Evolutionary conservation across 2,329 filamentous ascomycete genomes (phyloP), one percentile per base, ranked within the genome.

Genomic region (Chrysosporium keratinophilum): DNA sequence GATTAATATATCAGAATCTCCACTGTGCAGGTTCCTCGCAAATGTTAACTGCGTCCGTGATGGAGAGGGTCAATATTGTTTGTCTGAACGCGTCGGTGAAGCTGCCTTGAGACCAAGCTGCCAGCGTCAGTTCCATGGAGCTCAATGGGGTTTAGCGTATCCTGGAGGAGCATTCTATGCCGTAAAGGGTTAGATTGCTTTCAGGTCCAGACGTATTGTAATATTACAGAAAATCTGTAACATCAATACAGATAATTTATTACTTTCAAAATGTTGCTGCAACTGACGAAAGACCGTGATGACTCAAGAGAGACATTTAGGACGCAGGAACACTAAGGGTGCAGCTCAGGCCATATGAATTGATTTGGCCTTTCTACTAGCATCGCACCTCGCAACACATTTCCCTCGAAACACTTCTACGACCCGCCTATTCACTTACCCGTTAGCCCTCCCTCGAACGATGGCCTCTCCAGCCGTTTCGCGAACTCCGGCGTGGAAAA

Each of bases 401-500:
- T n/a, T 12, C 11, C 11, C n/a, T 37, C 35, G 35, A 12, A 37
- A 37, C 11, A 37, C n/a, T 12, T 34, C 35, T 12, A 12, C 41
- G 3, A 23, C 4, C 20, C 14, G 6, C 5, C 23, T 3, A 47
- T 47, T 34, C 33, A 15, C 11, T 17, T n/a, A 33, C 23, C 31
- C 5, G n/a, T 5, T 35, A 15, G 23, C 14, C 28, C 19, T 3
- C 10, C 31, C 44, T 47, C 31, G 33, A 34, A 45, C 15, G 19
- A 52, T 52, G 41, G 14, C 50, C n/a, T 37, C 50, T 19, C 31
- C 34, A 48, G 42, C 35, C 42, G 34, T 35, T 35, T 17, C 49
- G 23, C 57, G 46, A 41, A 65, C 78, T 47, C 80, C 80, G 33
- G 80, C 80, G 54, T 83, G 80, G 80, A 80, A 80, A 64, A 71